Evolutionary conservation across 2,329 filamentous ascomycete species (phyloP).

Genomic region (Fusarium hostae): DNA sequence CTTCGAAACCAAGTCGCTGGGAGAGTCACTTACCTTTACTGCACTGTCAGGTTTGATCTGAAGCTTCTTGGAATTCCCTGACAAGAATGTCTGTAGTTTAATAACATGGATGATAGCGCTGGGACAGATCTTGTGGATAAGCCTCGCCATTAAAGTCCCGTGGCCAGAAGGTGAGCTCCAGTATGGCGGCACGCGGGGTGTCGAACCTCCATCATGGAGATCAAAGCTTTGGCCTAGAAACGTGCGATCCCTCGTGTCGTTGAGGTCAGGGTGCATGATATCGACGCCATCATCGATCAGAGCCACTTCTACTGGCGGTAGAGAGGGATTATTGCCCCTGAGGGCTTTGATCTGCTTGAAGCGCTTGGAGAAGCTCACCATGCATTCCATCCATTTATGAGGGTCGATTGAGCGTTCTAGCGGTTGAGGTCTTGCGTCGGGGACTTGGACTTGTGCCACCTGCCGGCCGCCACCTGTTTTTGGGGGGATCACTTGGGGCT

Average conservation of each 20-base stretch:
- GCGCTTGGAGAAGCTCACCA: background rate
- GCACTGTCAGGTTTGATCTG: background rate
- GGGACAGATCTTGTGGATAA: background rate
- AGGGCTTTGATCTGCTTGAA: background rate
- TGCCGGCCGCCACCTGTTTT: background rate
- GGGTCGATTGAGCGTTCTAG: background rate
- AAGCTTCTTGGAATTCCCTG: background rate
- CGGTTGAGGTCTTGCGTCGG: background rate
- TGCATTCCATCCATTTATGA: background rate
- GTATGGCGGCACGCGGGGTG: background rate
- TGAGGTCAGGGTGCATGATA: background rate
- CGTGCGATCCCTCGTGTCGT: background rate
- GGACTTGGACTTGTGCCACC: background rate
- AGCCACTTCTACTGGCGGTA: background rate
- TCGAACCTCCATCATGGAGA: background rate
- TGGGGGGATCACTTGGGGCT: background rate
- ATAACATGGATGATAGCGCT: background rate
- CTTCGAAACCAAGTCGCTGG: fast-evolving
- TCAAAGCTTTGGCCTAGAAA: background rate
- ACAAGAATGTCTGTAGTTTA: background rate
- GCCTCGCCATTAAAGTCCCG: background rate
- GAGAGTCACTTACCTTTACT: background rate
- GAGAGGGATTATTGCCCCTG: background rate
- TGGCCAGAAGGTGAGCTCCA: background rate
- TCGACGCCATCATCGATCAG: background rate